Base-by-base conservation (phyloP, 306 rosid species). In the Prunus padus region DNA sequence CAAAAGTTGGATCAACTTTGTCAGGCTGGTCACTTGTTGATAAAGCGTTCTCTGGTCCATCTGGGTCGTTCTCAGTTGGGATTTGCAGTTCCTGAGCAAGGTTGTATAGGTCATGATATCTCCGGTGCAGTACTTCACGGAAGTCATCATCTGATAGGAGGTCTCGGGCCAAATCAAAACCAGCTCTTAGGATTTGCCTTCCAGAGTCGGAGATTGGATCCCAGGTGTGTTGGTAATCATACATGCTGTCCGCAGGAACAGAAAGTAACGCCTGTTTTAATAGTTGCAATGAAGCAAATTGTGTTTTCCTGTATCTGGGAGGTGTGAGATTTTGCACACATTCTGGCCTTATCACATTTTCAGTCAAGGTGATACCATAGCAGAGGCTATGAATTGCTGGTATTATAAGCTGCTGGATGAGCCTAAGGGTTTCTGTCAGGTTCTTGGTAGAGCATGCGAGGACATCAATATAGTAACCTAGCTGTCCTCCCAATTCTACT, bases 141-240 rank as follows among this genome's bases (percentile, higher is more conserved):
- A 95, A 89, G 69, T 95, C 99, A 59, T 95, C 97, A 64, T 95
- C 97, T 0, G 99, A 92, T 57, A 95, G 80, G 69, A 92, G 88
- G 77, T 95, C 97, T 50, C 98, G 82, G 0, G 98, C 96, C n/a
- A 90, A 80, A 81, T 92, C 97, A 78, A 95, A 95, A 37, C 98
- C 90, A 18, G 81, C 88, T 69, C 79, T 72, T 19, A 95, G 87
- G 78, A 92, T 62, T 45, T 85, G 78, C 37, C 86, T 85, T 1
- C 97, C 91, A 0, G 89, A 83, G 63, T 95, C 99, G 10, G 71
- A 69, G 40, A 92, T 93, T 4, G 84, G 77, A 65, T 82, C 83
- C 99, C 97, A 95, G 16, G 97, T 95, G 87, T 90, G 98, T 81
- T 95, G 97, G 88, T 95, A 92, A 74, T 92, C 99, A 79, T 90